phyloP scores from a whole-genome alignment of 352 stramenopile species.

The Phytophthora pseudosyringae region DNA sequence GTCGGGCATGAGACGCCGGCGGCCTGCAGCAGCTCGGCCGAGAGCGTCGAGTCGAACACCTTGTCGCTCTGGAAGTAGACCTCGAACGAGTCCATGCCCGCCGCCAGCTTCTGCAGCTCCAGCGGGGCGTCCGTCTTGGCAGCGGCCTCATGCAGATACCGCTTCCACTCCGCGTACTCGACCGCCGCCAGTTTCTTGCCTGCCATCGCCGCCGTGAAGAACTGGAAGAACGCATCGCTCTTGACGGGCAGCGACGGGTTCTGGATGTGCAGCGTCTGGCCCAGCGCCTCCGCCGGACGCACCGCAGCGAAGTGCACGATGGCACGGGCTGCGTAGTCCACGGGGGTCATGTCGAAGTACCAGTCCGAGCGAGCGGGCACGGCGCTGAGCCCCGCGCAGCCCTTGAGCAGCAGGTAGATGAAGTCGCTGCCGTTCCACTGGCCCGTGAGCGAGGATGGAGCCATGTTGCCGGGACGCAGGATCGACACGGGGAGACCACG shows the following conservation, averaged over 20 bases:
- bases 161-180: constrained; percentile 53
- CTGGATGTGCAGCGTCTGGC: constrained; percentile 81
- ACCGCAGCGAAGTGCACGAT: constrained; percentile 83
- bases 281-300: constrained; percentile 57
- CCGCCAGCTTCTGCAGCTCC: constrained; percentile 65
- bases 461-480: constrained; percentile 92
- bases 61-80: constrained; percentile 69
- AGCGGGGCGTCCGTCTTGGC: constrained; percentile 32
- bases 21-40: constrained; percentile 48
- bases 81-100: constrained; percentile 71
- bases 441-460: constrained; percentile 60
- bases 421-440: constrained; percentile 91
- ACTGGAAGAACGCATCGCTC: constrained; percentile 58
- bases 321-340: constrained; percentile 90
- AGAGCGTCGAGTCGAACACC: constrained; percentile 62
- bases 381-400: constrained; percentile 67
- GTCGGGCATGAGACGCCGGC: constrained; percentile 49
- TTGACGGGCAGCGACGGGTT: constrained; percentile 51
- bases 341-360: constrained; percentile 92
- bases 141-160: constrained; percentile 33
- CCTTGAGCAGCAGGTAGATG: constrained; percentile 89
- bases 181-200: constrained; percentile 36
- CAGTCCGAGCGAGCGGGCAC: constrained; percentile 72
- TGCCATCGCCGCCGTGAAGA: constrained; percentile 39
- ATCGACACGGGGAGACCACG: constrained; percentile 87